phyloP scores from a whole-genome alignment of 208 protist species.

The Herpetomonas muscarum region DNA sequence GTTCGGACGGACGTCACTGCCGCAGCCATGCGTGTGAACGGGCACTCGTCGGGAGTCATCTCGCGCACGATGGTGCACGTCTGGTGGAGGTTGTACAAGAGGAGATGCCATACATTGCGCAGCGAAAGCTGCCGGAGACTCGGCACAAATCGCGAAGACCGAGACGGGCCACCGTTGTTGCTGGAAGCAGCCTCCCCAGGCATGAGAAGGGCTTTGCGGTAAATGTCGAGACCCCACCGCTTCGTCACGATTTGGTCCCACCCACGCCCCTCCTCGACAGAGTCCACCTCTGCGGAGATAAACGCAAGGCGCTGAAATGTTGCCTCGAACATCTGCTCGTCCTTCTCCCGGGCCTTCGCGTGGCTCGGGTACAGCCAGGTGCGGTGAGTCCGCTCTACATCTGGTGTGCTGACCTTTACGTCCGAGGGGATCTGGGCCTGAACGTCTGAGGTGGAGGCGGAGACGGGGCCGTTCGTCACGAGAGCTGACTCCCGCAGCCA shows the following conservation, averaged over 20 bases:
- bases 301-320: constrained; percentile 35
- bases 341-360: constrained; percentile 2
- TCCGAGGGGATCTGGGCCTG: not conserved
- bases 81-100: constrained; percentile 47
- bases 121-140: constrained; percentile 46
- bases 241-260: constrained; percentile 20
- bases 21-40: constrained; percentile 25
- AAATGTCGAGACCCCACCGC: constrained; percentile 19
- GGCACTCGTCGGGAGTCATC: constrained; percentile 22
- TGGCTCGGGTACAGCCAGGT: constrained; percentile 28
- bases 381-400: constrained; percentile 4
- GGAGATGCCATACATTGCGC: constrained; percentile 36
- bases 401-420: not conserved
- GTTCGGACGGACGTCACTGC: constrained; percentile 16
- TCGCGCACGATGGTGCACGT: constrained; percentile 31
- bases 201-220: not conserved
- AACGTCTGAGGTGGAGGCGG: not conserved
- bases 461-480: not conserved
- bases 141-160: constrained; percentile 22
- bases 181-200: not conserved
- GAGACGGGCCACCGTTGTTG: not conserved
- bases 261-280: constrained; percentile 8
- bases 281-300: constrained; percentile 27
- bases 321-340: constrained; percentile 8
- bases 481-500: constrained; percentile 10